Conservation (phyloP, 1,139 yeast species). For the Yamadazyma aaseri region DNA sequence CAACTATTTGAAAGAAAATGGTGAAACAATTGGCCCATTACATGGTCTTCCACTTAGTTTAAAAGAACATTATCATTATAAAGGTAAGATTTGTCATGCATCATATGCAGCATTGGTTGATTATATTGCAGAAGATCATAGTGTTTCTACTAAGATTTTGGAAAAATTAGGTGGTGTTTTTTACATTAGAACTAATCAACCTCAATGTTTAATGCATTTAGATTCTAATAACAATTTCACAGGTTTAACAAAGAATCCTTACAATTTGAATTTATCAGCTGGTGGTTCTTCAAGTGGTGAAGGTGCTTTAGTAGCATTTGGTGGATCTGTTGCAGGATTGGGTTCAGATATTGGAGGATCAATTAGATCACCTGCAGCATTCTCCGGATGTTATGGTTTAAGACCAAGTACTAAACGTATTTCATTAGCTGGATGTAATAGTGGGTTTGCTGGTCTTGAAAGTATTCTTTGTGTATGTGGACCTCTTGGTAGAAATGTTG, state of each 20-base stretch:
- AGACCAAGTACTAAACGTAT: slow-evolving; percentile 67
- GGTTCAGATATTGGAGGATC: slow-evolving; percentile 84
- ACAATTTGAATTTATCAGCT: slow-evolving; percentile 37
- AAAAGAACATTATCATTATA: slow-evolving; percentile 56
- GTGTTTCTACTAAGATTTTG: slow-evolving; percentile 50
- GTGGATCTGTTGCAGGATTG: slow-evolving; percentile 64
- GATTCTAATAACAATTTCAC: slow-evolving; percentile 41
- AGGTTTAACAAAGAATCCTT: slow-evolving; percentile 40
- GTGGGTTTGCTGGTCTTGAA: slow-evolving; percentile 56
- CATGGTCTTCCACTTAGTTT: slow-evolving; percentile 49
- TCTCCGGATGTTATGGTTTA: slow-evolving; percentile 62
- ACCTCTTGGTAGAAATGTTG: slow-evolving; percentile 59
- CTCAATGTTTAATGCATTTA: slow-evolving; percentile 49
- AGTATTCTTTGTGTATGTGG: slow-evolving; percentile 58
- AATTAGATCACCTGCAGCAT: slow-evolving; percentile 74
- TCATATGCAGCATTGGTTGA: slow-evolving; percentile 58
- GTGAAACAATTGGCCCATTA: slow-evolving; percentile 67
- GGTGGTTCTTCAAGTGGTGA: slow-evolving; percentile 80
- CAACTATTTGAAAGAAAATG: slow-evolving; percentile 44
- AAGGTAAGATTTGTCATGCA: slow-evolving; percentile 58
- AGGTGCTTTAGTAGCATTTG: slow-evolving; percentile 64
- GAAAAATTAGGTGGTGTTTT: slow-evolving; percentile 67
- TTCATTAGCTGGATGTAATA: slow-evolving; percentile 46
- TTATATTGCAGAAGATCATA: slow-evolving; percentile 47
- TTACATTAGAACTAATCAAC: slow-evolving; percentile 45